Evolutionary conservation across 495 filamentous ascomycete genomes (phyloP).

Genomic region (Penicillium atrosanguineum): DNA sequence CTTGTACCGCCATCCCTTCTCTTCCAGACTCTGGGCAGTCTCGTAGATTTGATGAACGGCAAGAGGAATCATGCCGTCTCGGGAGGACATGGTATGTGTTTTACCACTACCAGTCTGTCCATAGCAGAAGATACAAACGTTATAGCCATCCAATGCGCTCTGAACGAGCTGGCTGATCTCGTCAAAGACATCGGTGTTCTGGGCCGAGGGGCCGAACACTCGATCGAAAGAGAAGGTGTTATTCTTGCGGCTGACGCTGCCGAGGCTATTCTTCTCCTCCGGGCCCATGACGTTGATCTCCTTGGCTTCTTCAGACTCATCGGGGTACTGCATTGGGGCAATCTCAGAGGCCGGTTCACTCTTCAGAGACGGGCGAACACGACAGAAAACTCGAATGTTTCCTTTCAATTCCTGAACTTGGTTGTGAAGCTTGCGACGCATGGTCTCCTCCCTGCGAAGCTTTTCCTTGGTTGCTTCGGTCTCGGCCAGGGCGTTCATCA

Average conservation of each 20-base stretch:
- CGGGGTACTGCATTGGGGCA: slow-evolving; percentile 73
- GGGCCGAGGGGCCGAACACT: slow-evolving; percentile 74
- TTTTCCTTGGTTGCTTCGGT: slow-evolving; percentile 73
- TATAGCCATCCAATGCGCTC: slow-evolving; percentile 94
- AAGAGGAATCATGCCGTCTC: slow-evolving; percentile 92
- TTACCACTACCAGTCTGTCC: slow-evolving; percentile 97
- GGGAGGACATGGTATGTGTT: slow-evolving; percentile 92
- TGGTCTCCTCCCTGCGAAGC: slow-evolving; percentile 84
- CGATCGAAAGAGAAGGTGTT: slow-evolving; percentile 90
- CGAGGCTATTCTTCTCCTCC: slow-evolving; percentile 80
- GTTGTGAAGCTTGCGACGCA: slow-evolving; percentile 91
- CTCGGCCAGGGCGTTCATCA: slow-evolving; percentile 71
- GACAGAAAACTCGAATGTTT: slow-evolving; percentile 97
- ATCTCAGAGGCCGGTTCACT: slow-evolving; percentile 55
- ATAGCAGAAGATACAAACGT: slow-evolving; percentile 99
- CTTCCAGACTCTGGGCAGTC: slow-evolving; percentile 73
- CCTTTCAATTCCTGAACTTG: slow-evolving; percentile 98
- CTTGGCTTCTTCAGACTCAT: slow-evolving; percentile 69
- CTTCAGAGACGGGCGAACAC: slow-evolving; percentile 79
- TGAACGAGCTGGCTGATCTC: slow-evolving; percentile 98
- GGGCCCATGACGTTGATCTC: slow-evolving; percentile 82
- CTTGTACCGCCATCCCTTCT: slow-evolving; percentile 90
- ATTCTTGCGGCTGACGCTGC: slow-evolving; percentile 68
- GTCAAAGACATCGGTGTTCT: slow-evolving; percentile 88
- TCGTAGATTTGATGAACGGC: slow-evolving; percentile 92